phyloP scores from a whole-genome alignment of 2,329 filamentous ascomycete genomes.

The Fusarium verrucosum region DNA sequence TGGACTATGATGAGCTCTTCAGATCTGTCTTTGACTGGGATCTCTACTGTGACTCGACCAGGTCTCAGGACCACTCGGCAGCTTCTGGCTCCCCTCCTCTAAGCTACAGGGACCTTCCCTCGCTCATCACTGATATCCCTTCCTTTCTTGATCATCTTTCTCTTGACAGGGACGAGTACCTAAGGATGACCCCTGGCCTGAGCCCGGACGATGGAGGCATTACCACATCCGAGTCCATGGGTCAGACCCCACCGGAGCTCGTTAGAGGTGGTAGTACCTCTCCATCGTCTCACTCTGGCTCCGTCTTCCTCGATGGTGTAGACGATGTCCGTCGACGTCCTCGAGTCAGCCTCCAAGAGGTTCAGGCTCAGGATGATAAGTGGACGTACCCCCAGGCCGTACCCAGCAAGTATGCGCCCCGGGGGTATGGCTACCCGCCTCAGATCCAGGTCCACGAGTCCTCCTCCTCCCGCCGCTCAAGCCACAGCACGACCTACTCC shows the following conservation, averaged over 20 bases:
- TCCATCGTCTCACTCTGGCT: constrained; percentile 53
- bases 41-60: constrained; percentile 48
- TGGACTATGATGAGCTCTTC: constrained; percentile 49
- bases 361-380: constrained; percentile 52
- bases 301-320: constrained; percentile 46
- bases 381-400: constrained; percentile 54
- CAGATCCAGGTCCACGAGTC: constrained; percentile 47
- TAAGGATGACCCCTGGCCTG: constrained; percentile 49
- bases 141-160: constrained; percentile 48
- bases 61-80: constrained; percentile 43
- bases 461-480: constrained; percentile 36
- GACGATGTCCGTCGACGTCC: constrained; percentile 46
- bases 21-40: constrained; percentile 52
- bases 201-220: constrained; percentile 47
- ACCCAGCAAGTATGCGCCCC: constrained; percentile 45
- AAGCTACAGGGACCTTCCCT: constrained; percentile 45
- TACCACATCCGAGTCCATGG: constrained; percentile 50
- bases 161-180: constrained; percentile 47
- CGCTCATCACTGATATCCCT: constrained; percentile 50
- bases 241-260: constrained; percentile 52
- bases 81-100: constrained; percentile 44
- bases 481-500: constrained; percentile 33
- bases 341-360: constrained; percentile 48
- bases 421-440: constrained; percentile 49
- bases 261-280: constrained; percentile 52